phyloP scores from a whole-genome alignment of 495 filamentous ascomycete genomes.

The Lophium mytilinum region DNA sequence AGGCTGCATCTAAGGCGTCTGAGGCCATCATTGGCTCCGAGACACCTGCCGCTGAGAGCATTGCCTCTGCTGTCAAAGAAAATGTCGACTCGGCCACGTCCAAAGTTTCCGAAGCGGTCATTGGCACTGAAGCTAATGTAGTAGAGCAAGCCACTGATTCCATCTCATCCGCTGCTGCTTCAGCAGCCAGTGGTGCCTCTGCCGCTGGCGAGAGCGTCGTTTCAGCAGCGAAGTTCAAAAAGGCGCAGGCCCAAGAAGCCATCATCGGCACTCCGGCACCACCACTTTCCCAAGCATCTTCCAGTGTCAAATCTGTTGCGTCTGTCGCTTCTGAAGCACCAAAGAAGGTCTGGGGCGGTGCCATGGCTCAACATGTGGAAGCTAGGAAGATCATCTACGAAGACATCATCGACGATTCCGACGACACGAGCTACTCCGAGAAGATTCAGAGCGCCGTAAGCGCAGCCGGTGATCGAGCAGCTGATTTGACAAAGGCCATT shows the following conservation, averaged over 20 bases:
- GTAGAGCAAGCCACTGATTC: slow-evolving; percentile 17
- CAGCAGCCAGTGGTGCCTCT: not conserved
- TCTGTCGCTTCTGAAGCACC: slow-evolving; percentile 25
- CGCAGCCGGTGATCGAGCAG: slow-evolving; percentile 43
- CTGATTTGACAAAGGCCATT: slow-evolving; percentile 45
- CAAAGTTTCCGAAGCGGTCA: slow-evolving; percentile 31
- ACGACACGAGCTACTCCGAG: slow-evolving; percentile 40
- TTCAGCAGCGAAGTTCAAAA: slow-evolving; percentile 12
- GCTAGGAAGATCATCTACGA: slow-evolving; percentile 45
- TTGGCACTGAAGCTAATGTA: slow-evolving; percentile 24
- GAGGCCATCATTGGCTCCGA: slow-evolving; percentile 29
- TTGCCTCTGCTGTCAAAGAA: slow-evolving; percentile 30
- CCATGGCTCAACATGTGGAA: slow-evolving; percentile 47
- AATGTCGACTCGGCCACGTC: slow-evolving; percentile 27
- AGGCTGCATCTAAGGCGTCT: slow-evolving; percentile 27
- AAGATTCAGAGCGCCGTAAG: slow-evolving; percentile 44
- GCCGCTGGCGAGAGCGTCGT: not conserved
- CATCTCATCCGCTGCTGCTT: not conserved
- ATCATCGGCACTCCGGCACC: slow-evolving; percentile 12
- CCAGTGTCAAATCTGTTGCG: slow-evolving; percentile 10
- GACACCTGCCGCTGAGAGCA: slow-evolving; percentile 29
- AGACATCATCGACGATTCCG: slow-evolving; percentile 44
- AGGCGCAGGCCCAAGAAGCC: not conserved
- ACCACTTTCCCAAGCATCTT: slow-evolving; percentile 5
- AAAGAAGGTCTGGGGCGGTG: slow-evolving; percentile 45